A percentile compares a stretch with the other conserved stretches of the same genome.
These are phyloP conservation scores for Inga leiocalycina DNA, from an alignment of 306 rosid genomes.

Conservation along the genomic window DNA sequence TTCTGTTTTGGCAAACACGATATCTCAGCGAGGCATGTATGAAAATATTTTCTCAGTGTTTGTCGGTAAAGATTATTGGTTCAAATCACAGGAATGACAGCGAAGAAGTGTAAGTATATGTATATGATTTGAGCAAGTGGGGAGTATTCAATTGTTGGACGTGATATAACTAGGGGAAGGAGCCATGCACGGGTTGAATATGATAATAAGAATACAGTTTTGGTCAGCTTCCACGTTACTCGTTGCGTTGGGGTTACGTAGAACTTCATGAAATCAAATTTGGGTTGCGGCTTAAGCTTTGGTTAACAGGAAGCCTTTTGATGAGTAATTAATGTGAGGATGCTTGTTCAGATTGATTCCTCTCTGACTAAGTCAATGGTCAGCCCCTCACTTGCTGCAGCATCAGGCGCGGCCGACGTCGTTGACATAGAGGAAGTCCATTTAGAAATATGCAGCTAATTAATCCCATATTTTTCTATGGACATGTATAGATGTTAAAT, in stretches of 20 bases:
- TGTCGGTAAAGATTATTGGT: constrained; percentile 19
- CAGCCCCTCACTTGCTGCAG: neutral
- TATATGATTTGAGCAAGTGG: neutral
- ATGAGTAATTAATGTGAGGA: neutral
- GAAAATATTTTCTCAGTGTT: neutral
- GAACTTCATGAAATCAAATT: neutral
- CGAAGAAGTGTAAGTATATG: neutral
- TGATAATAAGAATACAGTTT: neutral
- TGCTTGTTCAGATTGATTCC: neutral
- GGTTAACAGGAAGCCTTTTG: neutral
- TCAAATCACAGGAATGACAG: neutral
- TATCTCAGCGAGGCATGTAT: neutral
- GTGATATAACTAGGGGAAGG: neutral
- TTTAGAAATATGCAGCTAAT: neutral
- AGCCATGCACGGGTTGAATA: neutral
- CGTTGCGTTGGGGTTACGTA: constrained; percentile 34
- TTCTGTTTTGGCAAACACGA: neutral
- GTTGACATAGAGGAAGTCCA: neutral
- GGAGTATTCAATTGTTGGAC: neutral
- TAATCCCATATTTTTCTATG: neutral
- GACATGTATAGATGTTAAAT: too few species aligned
- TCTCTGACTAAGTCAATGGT: neutral
- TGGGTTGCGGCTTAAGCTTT: constrained; percentile 24
- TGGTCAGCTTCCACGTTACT: constrained; percentile 8
- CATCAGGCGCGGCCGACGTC: neutral